A percentile compares a stretch with the other conserved stretches of the same genome.
These are phyloP conservation scores for Hymenochaete sp. DNA, from an alignment of 1,284 basidiomycete species.

Conservation along the genomic window DNA sequence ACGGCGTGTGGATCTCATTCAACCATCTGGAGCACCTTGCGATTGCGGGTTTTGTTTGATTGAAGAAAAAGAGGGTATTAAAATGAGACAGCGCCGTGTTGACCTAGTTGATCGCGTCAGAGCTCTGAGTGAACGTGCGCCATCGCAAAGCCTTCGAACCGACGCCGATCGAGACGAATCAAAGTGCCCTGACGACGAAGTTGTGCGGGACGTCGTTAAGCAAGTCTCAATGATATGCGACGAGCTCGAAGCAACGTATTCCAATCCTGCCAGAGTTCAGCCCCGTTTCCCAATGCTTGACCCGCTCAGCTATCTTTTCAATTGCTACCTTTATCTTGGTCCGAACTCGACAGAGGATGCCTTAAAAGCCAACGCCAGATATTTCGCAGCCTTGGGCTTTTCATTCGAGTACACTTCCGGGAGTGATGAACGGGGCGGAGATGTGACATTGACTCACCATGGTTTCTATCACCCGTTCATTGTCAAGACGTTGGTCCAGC, in stretches of 20 bases:
- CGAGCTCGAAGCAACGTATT: constrained; percentile 12
- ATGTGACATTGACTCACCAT: constrained; percentile 11
- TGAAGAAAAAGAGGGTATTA: constrained; percentile 13
- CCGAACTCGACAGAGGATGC: constrained; percentile 12
- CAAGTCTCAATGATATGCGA: constrained; percentile 9
- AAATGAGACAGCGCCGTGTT: constrained; percentile 9
- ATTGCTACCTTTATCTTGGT: constrained; percentile 16
- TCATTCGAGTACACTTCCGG: constrained; percentile 11
- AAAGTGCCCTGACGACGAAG: constrained; percentile 6
- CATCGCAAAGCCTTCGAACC: constrained; percentile 11
- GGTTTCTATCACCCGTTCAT: constrained; percentile 15
- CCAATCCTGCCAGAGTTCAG: constrained; percentile 7
- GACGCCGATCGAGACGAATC: constrained; percentile 10
- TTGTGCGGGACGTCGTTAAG: constrained; percentile 11
- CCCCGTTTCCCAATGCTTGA: constrained; percentile 16
- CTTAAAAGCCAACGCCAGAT: constrained; percentile 9
- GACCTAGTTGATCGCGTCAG: constrained; percentile 14
- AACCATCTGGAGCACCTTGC: constrained; percentile 5
- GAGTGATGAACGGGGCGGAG: constrained; percentile 10
- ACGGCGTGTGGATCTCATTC: constrained; percentile 9
- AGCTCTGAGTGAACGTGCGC: constrained; percentile 10
- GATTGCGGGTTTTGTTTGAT: constrained; percentile 13
- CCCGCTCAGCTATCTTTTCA: constrained; percentile 15
- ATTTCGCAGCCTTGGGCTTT: constrained; percentile 13
- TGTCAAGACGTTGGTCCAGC: constrained; percentile 15